Evolutionary conservation across 805 yeast genomes (phyloP).

Genomic region (Saccharomycopsis fermentans): DNA sequence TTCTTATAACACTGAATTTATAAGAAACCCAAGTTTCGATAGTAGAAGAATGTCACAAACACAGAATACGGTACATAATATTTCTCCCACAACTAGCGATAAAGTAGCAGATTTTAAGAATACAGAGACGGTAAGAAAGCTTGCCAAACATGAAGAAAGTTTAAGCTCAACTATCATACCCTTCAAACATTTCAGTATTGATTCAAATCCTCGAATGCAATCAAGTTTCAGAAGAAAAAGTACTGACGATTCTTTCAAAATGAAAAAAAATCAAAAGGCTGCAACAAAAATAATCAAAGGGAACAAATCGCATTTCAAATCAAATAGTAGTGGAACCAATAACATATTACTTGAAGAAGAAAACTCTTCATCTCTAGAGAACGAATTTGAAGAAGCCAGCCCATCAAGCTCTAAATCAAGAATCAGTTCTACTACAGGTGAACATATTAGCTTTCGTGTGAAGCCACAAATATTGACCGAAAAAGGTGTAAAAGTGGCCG

Average conservation of each 20-base stretch:
- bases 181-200: neutral
- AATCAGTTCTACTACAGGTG: neutral
- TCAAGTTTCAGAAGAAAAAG: neutral
- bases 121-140: neutral
- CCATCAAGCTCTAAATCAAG: neutral
- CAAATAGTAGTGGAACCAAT: neutral
- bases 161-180: neutral
- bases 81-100: neutral
- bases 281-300: neutral
- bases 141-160: neutral
- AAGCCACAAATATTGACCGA: conserved; percentile 7
- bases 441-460: conserved; percentile 4
- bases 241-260: neutral
- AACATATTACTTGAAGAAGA: neutral
- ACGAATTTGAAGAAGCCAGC: neutral
- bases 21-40: neutral
- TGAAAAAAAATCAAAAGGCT: neutral
- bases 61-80: neutral
- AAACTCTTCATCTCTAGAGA: neutral
- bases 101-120: neutral
- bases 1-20: neutral
- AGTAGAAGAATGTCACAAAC: neutral
- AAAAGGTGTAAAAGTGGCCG: neutral
- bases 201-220: neutral
- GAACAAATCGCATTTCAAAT: neutral